Percentiles rank a stretch among this genome's conserved stretches.
phyloP scores from a whole-genome alignment of 2,329 filamentous ascomycete species.

The Pochonia chlamydosporia region DNA sequence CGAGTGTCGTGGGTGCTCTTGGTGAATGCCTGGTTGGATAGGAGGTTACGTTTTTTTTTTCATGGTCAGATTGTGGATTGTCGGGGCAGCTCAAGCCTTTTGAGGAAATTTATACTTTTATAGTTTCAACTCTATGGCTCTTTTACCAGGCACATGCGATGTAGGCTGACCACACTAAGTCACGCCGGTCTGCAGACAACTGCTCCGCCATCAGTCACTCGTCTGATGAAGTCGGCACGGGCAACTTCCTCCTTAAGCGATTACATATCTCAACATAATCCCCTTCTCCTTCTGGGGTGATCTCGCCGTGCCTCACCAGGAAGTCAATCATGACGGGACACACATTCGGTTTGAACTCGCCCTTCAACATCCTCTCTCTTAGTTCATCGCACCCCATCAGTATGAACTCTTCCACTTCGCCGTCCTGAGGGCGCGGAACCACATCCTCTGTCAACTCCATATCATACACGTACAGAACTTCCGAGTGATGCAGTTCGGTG shows the following conservation, averaged over 20 bases:
- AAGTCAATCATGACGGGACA: conserved; percentile 75
- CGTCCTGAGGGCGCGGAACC: conserved; percentile 62
- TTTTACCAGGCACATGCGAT: too few relatives aligned
- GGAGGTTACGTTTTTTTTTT: too few relatives aligned
- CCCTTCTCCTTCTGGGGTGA: conserved; percentile 66
- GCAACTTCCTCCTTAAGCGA: conserved; percentile 38
- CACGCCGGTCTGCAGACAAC: too few relatives aligned
- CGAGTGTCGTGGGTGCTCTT: too few relatives aligned
- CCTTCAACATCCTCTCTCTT: conserved; percentile 52
- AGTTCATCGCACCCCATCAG: conserved; percentile 59
- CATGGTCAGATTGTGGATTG: too few relatives aligned
- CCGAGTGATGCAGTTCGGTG: conserved; percentile 26
- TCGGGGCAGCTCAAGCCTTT: too few relatives aligned
- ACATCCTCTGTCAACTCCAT: conserved; percentile 56
- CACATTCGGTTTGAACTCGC: conserved; percentile 83
- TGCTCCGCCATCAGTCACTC: not conserved
- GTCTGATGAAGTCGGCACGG: conserved; percentile 28
- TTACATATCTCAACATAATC: conserved; percentile 64
- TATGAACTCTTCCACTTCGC: conserved; percentile 72
- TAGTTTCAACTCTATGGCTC: too few relatives aligned
- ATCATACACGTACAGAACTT: conserved; percentile 67
- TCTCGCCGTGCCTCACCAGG: conserved; percentile 67
- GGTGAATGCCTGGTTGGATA: too few relatives aligned
- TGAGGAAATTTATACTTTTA: too few relatives aligned
- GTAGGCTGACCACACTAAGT: too few relatives aligned